Percentiles rank a stretch among this genome's conserved stretches.
Evolutionary conservation across 306 rosid genomes (phyloP).

Genomic region (Glycyrrhiza uralensis): DNA sequence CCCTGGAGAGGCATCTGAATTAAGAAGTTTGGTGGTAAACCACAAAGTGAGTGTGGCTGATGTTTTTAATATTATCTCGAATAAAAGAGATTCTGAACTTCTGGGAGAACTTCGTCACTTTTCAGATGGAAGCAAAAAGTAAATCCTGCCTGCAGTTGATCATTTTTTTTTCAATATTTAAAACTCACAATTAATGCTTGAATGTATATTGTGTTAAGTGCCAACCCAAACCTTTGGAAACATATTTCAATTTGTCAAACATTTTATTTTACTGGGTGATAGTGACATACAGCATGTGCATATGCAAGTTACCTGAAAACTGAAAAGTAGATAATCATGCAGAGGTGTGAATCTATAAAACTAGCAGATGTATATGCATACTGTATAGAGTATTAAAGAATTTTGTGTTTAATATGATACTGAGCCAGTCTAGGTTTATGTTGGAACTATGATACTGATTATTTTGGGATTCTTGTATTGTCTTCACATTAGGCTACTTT

Average conservation of each 20-base stretch:
- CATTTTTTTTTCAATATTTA: constrained; percentile 8
- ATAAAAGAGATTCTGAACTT: constrained; percentile 54
- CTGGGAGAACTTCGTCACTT: constrained; percentile 65
- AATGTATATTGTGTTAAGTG: neutral
- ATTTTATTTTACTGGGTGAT: neutral
- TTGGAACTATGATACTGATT: neutral
- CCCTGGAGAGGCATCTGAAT: constrained; percentile 58
- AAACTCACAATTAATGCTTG: neutral
- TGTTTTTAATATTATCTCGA: constrained; percentile 32
- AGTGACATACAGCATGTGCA: neutral
- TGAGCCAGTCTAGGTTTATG: neutral
- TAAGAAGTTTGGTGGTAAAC: constrained; percentile 60
- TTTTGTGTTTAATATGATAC: neutral
- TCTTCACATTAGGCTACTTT: neutral
- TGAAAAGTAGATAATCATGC: neutral
- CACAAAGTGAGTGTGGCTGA: constrained; percentile 54
- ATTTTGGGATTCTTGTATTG: neutral
- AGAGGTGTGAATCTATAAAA: neutral
- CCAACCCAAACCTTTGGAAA: neutral
- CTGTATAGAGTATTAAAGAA: neutral
- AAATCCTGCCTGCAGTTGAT: constrained; percentile 26
- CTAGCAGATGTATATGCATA: neutral
- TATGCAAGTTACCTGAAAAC: neutral
- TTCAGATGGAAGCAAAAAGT: constrained; percentile 51
- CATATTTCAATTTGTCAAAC: neutral